Percentiles rank a stretch among this genome's conserved stretches.
Evolutionary conservation across 2,329 filamentous ascomycete genomes (phyloP).

Genomic region (Paecilomyces niveus): DNA sequence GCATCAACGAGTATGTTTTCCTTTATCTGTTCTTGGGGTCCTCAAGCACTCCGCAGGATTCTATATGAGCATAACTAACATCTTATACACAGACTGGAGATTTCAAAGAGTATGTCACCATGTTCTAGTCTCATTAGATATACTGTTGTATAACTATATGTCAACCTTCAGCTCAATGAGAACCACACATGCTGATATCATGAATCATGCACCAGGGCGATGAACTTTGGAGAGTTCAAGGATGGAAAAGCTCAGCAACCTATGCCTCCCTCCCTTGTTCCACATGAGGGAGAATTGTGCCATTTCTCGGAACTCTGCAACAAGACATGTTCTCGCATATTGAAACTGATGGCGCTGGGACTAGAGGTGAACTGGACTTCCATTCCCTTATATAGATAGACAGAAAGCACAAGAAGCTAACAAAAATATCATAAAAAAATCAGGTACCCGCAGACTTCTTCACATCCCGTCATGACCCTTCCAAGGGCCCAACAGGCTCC

Average conservation of each 20-base stretch:
- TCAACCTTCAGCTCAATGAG: slow-evolving; percentile 3
- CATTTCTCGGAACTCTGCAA: slow-evolving; percentile 67
- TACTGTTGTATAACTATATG: not conserved
- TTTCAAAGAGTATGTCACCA: slow-evolving; percentile 67
- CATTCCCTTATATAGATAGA: not conserved
- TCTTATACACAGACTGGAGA: slow-evolving; percentile 58
- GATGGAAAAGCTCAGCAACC: slow-evolving; percentile 66
- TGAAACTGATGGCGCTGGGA: slow-evolving; percentile 71
- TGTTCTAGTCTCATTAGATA: not conserved
- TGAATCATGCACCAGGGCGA: slow-evolving; percentile 53
- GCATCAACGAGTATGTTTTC: slow-evolving; percentile 59
- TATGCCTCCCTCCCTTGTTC: slow-evolving; percentile 58
- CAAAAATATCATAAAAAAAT: not conserved
- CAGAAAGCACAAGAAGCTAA: not conserved
- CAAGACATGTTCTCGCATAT: slow-evolving; percentile 62
- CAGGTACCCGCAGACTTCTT: slow-evolving; percentile 50
- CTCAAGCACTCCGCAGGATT: not conserved
- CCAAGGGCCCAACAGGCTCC: slow-evolving; percentile 44
- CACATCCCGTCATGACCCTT: slow-evolving; percentile 51
- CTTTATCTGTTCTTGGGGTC: not conserved
- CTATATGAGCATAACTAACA: not conserved
- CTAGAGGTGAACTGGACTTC: slow-evolving; percentile 48
- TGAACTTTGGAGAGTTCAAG: slow-evolving; percentile 81
- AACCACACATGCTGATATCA: not conserved
- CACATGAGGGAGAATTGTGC: slow-evolving; percentile 55